Evolutionary conservation across 257 asterid genomes (phyloP).

Genomic region (Petunia secreta): DNA sequence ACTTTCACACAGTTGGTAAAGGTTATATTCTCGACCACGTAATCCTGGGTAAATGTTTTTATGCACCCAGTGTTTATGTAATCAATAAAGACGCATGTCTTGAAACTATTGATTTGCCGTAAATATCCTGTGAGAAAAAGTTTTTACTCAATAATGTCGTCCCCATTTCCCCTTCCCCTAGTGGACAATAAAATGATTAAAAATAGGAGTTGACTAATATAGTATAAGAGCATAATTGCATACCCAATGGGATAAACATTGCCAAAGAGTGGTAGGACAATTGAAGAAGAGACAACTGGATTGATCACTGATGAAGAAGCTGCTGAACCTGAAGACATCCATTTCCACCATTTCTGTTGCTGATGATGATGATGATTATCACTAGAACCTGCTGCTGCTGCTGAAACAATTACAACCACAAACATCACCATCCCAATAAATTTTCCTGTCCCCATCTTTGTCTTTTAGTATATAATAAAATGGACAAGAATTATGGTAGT

Average conservation of each 20-base stretch:
- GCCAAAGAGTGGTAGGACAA: conserved; percentile 75
- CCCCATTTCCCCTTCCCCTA: too few species aligned
- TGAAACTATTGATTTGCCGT: too few species aligned
- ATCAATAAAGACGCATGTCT: too few species aligned
- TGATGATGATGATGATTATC: conserved; percentile 34
- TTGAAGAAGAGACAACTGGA: conserved; percentile 51
- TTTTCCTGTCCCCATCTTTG: conserved; percentile 45
- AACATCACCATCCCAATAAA: conserved; percentile 37
- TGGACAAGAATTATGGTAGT: not conserved
- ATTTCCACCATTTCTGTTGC: conserved; percentile 64
- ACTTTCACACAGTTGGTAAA: too few species aligned
- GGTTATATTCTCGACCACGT: too few species aligned
- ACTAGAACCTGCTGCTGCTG: conserved; percentile 35
- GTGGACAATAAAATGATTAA: too few species aligned
- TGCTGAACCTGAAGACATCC: conserved; percentile 42
- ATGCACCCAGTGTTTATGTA: too few species aligned
- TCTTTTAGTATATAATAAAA: not conserved
- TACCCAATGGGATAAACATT: conserved; percentile 96
- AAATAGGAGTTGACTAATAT: not conserved
- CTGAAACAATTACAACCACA: conserved; percentile 39
- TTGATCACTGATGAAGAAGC: conserved; percentile 34
- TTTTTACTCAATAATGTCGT: too few species aligned
- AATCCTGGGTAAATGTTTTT: too few species aligned
- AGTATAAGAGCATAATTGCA: not conserved
- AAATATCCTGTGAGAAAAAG: too few species aligned